A percentile compares a stretch with the other conserved stretches of the same genome.
Evolutionary conservation across 192 early-diverging fungal species (phyloP).

Genomic region (Physocladia obscura): DNA sequence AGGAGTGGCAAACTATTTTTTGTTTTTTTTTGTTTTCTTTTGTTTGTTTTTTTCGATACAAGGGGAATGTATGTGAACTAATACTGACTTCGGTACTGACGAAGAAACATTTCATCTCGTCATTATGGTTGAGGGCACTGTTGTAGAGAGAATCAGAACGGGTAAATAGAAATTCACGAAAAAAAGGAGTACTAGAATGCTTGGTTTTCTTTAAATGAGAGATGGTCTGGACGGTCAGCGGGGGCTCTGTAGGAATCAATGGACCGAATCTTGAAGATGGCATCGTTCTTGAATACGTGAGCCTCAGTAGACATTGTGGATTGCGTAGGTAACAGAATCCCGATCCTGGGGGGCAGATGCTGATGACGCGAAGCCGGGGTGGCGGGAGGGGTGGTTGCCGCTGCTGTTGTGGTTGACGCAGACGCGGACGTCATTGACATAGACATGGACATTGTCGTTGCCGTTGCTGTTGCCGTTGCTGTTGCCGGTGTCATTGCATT

Average conservation of each 20-base stretch:
- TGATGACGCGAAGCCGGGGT: no score
- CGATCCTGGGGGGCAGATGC: no score
- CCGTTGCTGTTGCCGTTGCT: no score
- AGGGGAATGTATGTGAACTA: background rate
- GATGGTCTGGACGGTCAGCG: conserved; percentile 21
- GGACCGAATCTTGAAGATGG: conserved; percentile 52
- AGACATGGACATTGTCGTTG: no score
- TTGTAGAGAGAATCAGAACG: no score
- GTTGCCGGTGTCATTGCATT: no score
- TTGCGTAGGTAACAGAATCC: background rate
- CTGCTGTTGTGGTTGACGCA: no score
- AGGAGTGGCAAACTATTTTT: conserved; percentile 50
- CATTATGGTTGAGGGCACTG: conserved; percentile 42
- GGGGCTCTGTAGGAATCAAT: conserved; percentile 44
- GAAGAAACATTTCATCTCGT: conserved; percentile 45
- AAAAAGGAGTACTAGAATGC: conserved; percentile 53
- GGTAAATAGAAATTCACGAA: no score
- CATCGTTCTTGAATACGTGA: conserved; percentile 21
- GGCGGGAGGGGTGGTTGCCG: no score
- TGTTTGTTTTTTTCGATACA: background rate
- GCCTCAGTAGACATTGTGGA: background rate
- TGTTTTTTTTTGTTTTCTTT: no score
- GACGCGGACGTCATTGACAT: no score
- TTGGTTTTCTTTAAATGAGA: conserved; percentile 51
- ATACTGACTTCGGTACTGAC: conserved; percentile 41